phyloP scores from a whole-genome alignment of 2,329 filamentous ascomycete species.

The Fusarium sp. region DNA sequence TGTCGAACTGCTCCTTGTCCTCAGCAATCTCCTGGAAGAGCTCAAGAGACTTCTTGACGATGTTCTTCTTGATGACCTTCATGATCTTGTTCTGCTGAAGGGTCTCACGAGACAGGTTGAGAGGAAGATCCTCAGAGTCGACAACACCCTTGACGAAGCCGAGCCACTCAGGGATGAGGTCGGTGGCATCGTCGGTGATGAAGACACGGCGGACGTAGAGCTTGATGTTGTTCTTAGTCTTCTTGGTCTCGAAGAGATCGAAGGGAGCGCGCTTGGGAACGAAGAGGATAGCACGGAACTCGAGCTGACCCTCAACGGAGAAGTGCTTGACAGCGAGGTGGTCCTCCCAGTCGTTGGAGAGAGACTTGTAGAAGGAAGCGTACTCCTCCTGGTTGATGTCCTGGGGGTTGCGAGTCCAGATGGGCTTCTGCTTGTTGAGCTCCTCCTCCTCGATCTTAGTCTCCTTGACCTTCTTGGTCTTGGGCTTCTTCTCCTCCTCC shows the following conservation, averaged over 20 bases:
- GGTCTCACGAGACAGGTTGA: conserved; percentile 99
- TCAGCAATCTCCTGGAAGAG: conserved; percentile 99
- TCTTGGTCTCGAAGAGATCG: conserved; percentile 99
- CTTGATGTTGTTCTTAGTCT: conserved; percentile 99
- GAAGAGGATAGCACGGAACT: conserved; percentile 99
- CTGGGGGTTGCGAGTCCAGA: conserved; percentile 98
- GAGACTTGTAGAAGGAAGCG: conserved; percentile 99
- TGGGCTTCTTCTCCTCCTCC: conserved; percentile 91
- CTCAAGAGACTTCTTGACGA: conserved; percentile 99
- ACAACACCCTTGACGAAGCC: conserved; percentile 99
- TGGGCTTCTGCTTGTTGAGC: conserved; percentile 99
- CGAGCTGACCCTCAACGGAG: conserved; percentile 99
- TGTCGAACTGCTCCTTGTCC: conserved; percentile 99
- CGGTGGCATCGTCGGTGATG: conserved; percentile 99
- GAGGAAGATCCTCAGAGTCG: conserved; percentile 98
- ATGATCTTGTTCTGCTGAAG: conserved; percentile 99
- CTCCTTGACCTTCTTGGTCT: conserved; percentile 99
- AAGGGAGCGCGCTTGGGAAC: conserved; percentile 99
- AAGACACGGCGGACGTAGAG: conserved; percentile 99
- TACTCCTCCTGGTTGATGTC: conserved; percentile 98
- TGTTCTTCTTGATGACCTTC: conserved; percentile 99
- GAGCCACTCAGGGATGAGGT: conserved; percentile 99
- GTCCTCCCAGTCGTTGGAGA: conserved; percentile 99
- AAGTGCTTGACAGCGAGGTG: conserved; percentile 99
- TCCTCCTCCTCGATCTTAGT: conserved; percentile 99